phyloP scores from a whole-genome alignment of 768 basidiomycete genomes.

The Podaxis pistillaris region DNA sequence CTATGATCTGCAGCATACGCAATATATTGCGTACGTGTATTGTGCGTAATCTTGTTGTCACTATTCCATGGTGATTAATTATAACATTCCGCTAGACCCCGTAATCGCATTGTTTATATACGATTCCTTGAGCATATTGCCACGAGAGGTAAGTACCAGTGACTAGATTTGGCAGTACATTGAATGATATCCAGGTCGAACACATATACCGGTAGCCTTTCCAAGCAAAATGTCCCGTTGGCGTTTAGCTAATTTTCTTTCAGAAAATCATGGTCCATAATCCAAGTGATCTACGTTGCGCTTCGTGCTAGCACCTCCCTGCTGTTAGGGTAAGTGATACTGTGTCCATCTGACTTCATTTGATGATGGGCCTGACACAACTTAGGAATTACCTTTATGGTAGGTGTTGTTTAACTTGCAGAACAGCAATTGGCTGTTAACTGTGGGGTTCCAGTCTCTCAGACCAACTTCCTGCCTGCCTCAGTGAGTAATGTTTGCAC shows the following conservation, averaged over 20 bases:
- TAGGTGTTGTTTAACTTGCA: too few species aligned
- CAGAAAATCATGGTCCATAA: background rate
- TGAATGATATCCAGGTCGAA: background rate
- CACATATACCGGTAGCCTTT: background rate
- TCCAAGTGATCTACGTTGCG: background rate
- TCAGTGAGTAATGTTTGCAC: too few species aligned
- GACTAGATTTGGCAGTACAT: background rate
- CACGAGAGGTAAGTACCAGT: background rate
- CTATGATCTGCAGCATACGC: too few species aligned
- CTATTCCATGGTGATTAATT: too few species aligned
- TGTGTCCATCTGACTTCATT: background rate
- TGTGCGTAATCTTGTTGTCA: too few species aligned
- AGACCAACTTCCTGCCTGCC: too few species aligned
- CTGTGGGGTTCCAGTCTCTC: too few species aligned
- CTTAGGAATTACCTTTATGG: background rate
- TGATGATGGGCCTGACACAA: background rate
- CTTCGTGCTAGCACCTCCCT: background rate
- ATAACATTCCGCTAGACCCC: too few species aligned
- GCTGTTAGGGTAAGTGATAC: background rate
- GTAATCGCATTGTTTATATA: too few species aligned
- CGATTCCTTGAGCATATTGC: background rate
- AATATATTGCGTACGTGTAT: too few species aligned
- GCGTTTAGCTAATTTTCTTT: background rate
- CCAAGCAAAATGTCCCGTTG: background rate
- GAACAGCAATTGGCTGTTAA: too few species aligned